Evolutionary conservation across 106 monocot species (phyloP).

Genomic region (Dioscorea dumetorum): DNA sequence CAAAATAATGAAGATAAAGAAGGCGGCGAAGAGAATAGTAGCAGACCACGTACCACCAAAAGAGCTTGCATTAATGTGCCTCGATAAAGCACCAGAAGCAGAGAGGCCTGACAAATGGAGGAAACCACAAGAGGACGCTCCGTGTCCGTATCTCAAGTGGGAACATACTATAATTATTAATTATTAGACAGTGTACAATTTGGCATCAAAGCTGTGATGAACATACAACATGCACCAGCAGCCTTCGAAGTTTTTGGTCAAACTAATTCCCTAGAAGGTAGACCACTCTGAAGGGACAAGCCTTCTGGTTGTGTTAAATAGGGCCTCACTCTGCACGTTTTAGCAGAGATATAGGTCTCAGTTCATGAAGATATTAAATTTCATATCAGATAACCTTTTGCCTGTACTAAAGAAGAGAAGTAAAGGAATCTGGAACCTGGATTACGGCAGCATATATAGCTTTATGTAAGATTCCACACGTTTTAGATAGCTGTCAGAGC

Average conservation of each 20-base stretch:
- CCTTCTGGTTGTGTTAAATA: constrained; percentile 64
- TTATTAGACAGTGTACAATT: no score
- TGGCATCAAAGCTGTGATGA: no score
- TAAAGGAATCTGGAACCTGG: constrained; percentile 42
- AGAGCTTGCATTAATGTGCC: no score
- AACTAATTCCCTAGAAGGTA: constrained; percentile 35
- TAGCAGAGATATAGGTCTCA: constrained; percentile 48
- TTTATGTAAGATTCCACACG: constrained; percentile 62
- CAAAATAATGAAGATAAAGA: no score
- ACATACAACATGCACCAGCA: no score
- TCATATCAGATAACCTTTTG: constrained; percentile 39
- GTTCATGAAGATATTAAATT: constrained; percentile 59
- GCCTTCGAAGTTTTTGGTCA: not conserved
- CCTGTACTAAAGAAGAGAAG: constrained; percentile 39
- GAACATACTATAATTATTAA: no score
- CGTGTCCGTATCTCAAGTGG: no score
- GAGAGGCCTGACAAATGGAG: no score
- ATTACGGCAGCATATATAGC: constrained; percentile 72
- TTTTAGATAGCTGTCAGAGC: constrained; percentile 46
- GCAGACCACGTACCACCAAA: no score
- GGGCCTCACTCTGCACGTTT: constrained; percentile 31
- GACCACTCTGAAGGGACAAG: constrained; percentile 29
- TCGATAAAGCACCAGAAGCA: no score
- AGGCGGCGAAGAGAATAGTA: no score
- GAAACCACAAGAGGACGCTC: no score